These are phyloP conservation scores for Macaranga tanarius DNA, from an alignment of 441 rosid genomes.

Conservation along the genomic window DNA sequence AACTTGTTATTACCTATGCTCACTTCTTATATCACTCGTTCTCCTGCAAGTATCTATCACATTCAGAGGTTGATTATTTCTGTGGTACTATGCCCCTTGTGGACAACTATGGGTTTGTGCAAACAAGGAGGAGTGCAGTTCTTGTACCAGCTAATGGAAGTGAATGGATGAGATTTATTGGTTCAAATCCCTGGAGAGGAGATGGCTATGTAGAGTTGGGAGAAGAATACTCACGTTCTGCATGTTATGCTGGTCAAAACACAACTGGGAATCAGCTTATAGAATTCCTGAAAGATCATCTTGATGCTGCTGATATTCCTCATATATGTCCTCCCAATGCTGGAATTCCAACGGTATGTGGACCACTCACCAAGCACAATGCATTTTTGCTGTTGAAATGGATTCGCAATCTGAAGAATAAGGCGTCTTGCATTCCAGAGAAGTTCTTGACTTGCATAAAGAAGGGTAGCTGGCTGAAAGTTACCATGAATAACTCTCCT, in stretches of 20 bases:
- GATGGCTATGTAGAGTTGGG: conserved; percentile 47
- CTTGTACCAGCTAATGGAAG: conserved; percentile 67
- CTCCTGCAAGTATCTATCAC: conserved; percentile 22
- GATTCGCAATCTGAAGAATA: conserved; percentile 29
- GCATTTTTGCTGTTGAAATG: conserved; percentile 56
- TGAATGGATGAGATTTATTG: conserved; percentile 55
- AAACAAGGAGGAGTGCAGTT: conserved; percentile 28
- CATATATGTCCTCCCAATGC: conserved; percentile 50
- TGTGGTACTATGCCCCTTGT: conserved; percentile 52
- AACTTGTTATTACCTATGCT: conserved; percentile 42
- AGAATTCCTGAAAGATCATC: conserved; percentile 35
- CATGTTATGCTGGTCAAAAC: conserved; percentile 36
- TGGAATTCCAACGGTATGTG: conserved; percentile 44
- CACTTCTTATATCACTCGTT: conserved; percentile 54
- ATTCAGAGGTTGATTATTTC: conserved; percentile 21
- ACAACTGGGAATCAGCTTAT: conserved; percentile 36
- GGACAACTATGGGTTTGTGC: conserved; percentile 46
- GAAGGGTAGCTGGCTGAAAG: conserved; percentile 61
- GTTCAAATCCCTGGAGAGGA: conserved; percentile 52
- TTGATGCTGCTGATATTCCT: conserved; percentile 51
- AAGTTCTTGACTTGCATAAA: conserved; percentile 46
- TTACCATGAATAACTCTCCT: conserved; percentile 41
- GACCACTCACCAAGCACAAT: conserved; percentile 51
- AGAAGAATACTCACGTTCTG: conserved; percentile 47
- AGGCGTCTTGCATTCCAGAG: conserved; percentile 28